Evolutionary conservation across 495 filamentous ascomycete genomes (phyloP).

Genomic region (Talaromyces liani): DNA sequence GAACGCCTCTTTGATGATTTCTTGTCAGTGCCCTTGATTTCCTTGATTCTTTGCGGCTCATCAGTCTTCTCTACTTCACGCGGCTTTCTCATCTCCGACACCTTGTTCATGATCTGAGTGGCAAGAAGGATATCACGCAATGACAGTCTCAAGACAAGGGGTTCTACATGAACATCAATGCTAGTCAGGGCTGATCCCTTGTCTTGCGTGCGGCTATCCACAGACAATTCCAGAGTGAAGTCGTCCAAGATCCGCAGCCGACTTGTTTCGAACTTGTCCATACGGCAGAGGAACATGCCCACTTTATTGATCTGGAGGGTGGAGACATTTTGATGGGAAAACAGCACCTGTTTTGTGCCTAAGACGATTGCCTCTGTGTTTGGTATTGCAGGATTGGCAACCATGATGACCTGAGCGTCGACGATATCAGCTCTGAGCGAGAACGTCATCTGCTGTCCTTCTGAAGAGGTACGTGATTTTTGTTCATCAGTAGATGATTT

Average conservation of each 20-base stretch:
- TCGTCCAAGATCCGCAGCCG: conserved; percentile 89
- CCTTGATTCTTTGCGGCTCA: conserved; percentile 56
- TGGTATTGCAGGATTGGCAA: conserved; percentile 82
- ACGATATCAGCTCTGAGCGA: conserved; percentile 92
- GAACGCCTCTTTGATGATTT: conserved; percentile 44
- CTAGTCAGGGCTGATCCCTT: conserved; percentile 62
- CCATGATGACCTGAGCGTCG: conserved; percentile 90
- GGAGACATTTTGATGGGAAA: conserved; percentile 89
- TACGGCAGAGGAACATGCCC: conserved; percentile 97
- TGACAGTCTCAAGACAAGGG: conserved; percentile 85
- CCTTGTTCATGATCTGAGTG: conserved; percentile 86
- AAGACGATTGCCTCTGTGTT: conserved; percentile 95
- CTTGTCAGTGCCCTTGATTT: conserved; percentile 48
- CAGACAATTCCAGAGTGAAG: conserved; percentile 82
- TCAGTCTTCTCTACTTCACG: conserved; percentile 37
- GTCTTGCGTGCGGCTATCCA: conserved; percentile 68
- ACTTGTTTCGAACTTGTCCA: conserved; percentile 89
- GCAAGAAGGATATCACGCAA: conserved; percentile 91
- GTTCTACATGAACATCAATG: conserved; percentile 82
- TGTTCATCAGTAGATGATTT: conserved; percentile 15
- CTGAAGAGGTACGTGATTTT: conserved; percentile 11
- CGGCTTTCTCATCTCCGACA: conserved; percentile 68
- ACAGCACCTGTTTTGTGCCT: conserved; percentile 83
- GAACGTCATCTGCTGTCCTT: conserved; percentile 53
- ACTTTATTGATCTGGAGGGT: conserved; percentile 88